phyloP scores from a whole-genome alignment of 192 early-diverging fungal species.

The Anaeromyces robustus region DNA sequence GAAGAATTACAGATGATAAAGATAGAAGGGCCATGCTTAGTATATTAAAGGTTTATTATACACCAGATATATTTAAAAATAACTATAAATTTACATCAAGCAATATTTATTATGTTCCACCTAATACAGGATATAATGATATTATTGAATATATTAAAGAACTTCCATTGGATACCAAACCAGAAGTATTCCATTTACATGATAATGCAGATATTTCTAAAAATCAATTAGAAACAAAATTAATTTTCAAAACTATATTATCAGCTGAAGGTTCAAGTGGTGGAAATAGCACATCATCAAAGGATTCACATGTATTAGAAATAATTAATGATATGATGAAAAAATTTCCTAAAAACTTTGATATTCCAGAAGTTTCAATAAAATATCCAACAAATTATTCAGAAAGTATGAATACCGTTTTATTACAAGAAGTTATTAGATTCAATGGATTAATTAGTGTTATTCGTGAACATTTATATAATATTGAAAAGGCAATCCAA shows the following conservation, averaged over 20 bases:
- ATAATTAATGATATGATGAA: slow-evolving; percentile 34
- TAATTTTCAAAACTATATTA: slow-evolving; percentile 34
- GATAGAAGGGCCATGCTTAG: slow-evolving; percentile 31
- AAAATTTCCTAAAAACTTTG: slow-evolving; percentile 27
- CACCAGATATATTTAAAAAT: slow-evolving; percentile 18
- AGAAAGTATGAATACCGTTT: slow-evolving; percentile 41
- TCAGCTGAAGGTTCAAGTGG: slow-evolving; percentile 15
- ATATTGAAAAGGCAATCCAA: slow-evolving; percentile 47
- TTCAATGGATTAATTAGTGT: slow-evolving; percentile 43
- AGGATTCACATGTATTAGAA: slow-evolving; percentile 33
- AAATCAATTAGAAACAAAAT: slow-evolving; percentile 40
- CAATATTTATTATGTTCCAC: slow-evolving; percentile 28
- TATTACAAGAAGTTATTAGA: slow-evolving; percentile 41
- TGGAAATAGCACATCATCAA: slow-evolving; percentile 16
- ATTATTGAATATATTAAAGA: slow-evolving; percentile 29
- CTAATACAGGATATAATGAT: slow-evolving; percentile 14
- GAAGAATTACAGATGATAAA: slow-evolving; percentile 43
- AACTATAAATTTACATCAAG: slow-evolving; percentile 24
- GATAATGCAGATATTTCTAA: slow-evolving; percentile 47
- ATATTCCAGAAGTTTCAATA: slow-evolving; percentile 15
- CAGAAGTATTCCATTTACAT: slow-evolving; percentile 41
- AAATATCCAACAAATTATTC: slow-evolving; percentile 42
- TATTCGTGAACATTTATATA: slow-evolving; percentile 30
- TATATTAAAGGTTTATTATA: slow-evolving; percentile 27
- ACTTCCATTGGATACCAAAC: slow-evolving; percentile 33